Base-by-base conservation (phyloP, 495 filamentous ascomycete species). In the Annulohypoxylon nitens region DNA sequence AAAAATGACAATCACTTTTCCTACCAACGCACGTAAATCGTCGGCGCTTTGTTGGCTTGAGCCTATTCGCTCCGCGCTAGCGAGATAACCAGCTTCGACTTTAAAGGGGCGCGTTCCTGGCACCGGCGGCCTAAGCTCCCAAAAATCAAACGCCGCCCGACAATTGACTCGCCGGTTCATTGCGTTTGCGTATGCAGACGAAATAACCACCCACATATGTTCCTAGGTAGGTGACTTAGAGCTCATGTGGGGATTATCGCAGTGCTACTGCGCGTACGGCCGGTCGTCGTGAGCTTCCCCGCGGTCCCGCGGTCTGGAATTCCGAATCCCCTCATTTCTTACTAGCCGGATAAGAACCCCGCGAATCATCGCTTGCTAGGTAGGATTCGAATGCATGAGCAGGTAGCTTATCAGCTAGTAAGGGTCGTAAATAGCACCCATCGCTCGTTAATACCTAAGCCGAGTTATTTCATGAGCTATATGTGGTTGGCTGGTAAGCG, bases 101-200 rank as follows among this genome's bases (percentile, higher is more conserved):
- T 43, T 59, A 68, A 67, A 30, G 9, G 23, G 43, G 50, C 70
- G 48, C 64, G 70, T 68, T 68, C 70, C 64, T 73, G 70, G 4
- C 50, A 48, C 63, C 58, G 48, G 60, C 16, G 34, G 10, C 53
- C 54, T 23, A 61, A 60, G 45, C 37, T 51, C 23, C 51, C 54
- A 64, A 58, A 18, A 33, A 33, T 61, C 12, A 57, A 18, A 57
- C 20, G 18, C 43, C 54, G 64, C 61, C 51, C 47, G 61, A 16
- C 25, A 11, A 60, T 65, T 65, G 68, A 63, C 68, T 65, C 43
- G 67, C 20, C 33, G 48, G 10, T 39, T 9, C 30, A 12, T 25
- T 30, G 25, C 23, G 14, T 14, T 4, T n/a, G 30, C 9, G 20
- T 25, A 54, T 26, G 50, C 23, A 33, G 25, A 6, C 20, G 26